These are phyloP conservation scores for Byssoonygena ceratinophila DNA, from an alignment of 2,329 filamentous ascomycete species.

Conservation along the genomic window DNA sequence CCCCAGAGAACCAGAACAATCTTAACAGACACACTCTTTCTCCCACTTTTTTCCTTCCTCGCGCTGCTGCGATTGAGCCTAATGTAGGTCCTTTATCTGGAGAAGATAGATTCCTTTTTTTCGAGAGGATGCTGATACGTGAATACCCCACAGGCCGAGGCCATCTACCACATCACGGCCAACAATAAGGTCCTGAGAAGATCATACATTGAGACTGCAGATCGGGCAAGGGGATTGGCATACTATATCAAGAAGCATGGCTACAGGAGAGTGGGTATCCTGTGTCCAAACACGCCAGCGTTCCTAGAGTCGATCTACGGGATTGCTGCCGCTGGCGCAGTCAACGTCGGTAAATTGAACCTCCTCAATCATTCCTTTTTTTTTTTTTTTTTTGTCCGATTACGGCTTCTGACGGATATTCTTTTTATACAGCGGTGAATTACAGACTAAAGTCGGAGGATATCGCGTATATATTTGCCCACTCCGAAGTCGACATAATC, in stretches of 20 bases:
- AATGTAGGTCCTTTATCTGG: slow-evolving; percentile 39
- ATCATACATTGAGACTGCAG: slow-evolving; percentile 70
- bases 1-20: slow-evolving; percentile 23
- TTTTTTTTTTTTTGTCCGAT: no score
- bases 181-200: slow-evolving; percentile 64
- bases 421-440: slow-evolving; percentile 45
- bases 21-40: slow-evolving; percentile 51
- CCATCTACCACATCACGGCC: slow-evolving; percentile 74
- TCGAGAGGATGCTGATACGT: background rate
- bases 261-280: slow-evolving; percentile 67
- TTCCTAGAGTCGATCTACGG: slow-evolving; percentile 88
- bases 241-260: slow-evolving; percentile 72
- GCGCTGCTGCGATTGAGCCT: slow-evolving; percentile 80
- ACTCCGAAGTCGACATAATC: slow-evolving; percentile 75
- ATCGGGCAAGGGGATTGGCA: slow-evolving; percentile 75
- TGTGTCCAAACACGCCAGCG: slow-evolving; percentile 86
- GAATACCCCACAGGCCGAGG: slow-evolving; percentile 48
- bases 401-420: background rate
- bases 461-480: slow-evolving; percentile 80
- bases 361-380: no score
- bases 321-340: slow-evolving; percentile 66
- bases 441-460: slow-evolving; percentile 73
- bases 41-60: slow-evolving; percentile 75
- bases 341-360: slow-evolving; percentile 52
- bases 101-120: background rate